Conservation (phyloP, 179 eudicot species). For the Heliamphora pulchella region DNA sequence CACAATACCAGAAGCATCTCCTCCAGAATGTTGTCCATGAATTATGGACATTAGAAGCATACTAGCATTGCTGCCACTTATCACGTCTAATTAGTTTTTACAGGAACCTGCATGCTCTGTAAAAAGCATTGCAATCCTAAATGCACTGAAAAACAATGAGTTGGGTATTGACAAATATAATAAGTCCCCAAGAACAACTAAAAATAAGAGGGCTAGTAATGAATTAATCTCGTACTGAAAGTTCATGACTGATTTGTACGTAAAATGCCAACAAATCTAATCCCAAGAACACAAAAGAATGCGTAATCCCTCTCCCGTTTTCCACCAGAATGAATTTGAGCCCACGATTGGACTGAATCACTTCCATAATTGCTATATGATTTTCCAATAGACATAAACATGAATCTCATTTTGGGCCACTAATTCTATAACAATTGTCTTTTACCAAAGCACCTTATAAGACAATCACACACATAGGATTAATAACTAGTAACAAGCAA, state of each 20-base stretch:
- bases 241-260: neutral
- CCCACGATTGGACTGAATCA: no score
- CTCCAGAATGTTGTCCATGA: neutral
- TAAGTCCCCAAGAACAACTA: neutral
- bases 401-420: neutral
- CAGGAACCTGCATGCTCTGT: conserved; percentile 9
- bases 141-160: neutral
- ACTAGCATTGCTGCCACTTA: conserved; percentile 3
- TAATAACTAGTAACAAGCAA: neutral
- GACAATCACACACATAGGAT: neutral
- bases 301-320: no score
- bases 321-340: no score
- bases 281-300: no score
- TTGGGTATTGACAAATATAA: neutral
- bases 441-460: neutral
- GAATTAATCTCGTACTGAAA: neutral
- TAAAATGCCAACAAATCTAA: no score
- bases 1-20: neutral
- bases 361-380: no score
- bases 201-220: neutral
- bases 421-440: neutral
- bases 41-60: neutral
- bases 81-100: neutral
- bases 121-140: neutral
- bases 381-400: no score